phyloP scores from a whole-genome alignment of 2,329 filamentous ascomycete genomes.

The Dryadomyces sulphureus region DNA sequence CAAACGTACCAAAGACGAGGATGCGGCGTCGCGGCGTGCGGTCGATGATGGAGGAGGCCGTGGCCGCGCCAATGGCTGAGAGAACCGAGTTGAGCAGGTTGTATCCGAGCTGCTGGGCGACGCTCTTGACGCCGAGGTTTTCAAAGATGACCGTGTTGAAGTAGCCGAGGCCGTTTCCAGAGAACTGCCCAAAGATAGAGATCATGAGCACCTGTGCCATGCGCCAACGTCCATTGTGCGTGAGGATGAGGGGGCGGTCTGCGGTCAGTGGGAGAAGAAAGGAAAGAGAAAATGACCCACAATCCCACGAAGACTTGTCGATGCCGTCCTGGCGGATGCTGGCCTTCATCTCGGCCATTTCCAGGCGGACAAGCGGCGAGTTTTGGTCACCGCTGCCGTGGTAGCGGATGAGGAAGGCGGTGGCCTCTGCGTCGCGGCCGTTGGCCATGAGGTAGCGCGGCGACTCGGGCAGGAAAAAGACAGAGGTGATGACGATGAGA shows the following conservation, averaged over 20 bases:
- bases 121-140: slow-evolving; percentile 21
- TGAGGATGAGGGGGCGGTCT: slow-evolving; percentile 27
- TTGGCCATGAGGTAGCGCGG: slow-evolving; percentile 16
- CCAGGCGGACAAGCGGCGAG: slow-evolving; percentile 8
- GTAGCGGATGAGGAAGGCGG: slow-evolving; percentile 7
- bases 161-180: slow-evolving; percentile 34
- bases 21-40: slow-evolving; percentile 31
- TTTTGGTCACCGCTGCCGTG: slow-evolving; percentile 9
- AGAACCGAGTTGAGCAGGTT: slow-evolving; percentile 32
- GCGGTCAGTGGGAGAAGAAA: too few species aligned
- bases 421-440: slow-evolving; percentile 8
- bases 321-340: slow-evolving; percentile 28
- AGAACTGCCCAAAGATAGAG: slow-evolving; percentile 35
- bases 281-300: too few species aligned
- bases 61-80: slow-evolving; percentile 28
- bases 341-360: slow-evolving; percentile 16
- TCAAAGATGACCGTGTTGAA: slow-evolving; percentile 33
- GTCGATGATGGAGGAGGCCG: slow-evolving; percentile 27
- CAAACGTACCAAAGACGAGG: slow-evolving; percentile 27
- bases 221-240: slow-evolving; percentile 31
- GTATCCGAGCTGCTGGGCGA: slow-evolving; percentile 26
- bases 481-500: too few species aligned
- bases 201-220: slow-evolving; percentile 34
- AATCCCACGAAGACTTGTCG: slow-evolving; percentile 32
- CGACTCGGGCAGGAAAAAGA: slow-evolving; percentile 13